Evolutionary conservation across 352 stramenopile species (phyloP).

Genomic region (Aphanomyces cochlioides): DNA sequence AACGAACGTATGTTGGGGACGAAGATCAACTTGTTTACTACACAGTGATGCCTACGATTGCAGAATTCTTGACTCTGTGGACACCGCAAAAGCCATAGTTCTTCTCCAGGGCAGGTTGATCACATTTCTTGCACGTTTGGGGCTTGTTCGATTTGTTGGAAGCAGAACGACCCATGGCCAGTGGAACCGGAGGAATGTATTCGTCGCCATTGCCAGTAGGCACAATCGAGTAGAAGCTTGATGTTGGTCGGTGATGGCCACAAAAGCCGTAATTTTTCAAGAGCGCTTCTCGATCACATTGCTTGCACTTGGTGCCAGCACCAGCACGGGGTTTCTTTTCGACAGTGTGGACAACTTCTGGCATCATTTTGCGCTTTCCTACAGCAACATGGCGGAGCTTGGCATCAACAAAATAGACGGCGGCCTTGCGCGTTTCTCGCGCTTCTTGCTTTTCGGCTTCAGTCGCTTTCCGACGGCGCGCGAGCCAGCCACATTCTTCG

Average conservation of each 20-base stretch:
- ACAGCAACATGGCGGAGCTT: constrained; percentile 10
- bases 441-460: constrained; percentile 11
- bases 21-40: constrained; percentile 2
- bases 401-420: constrained; percentile 18
- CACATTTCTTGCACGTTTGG: constrained; percentile 11
- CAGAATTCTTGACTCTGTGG: background rate
- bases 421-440: constrained; percentile 17
- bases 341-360: background rate
- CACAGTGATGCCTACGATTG: constrained; percentile 4
- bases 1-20: background rate
- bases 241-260: constrained; percentile 9
- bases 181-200: background rate
- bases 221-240: constrained; percentile 18
- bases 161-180: background rate
- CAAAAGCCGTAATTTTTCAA: constrained; percentile 20
- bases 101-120: constrained; percentile 16
- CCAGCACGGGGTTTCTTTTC: constrained; percentile 16
- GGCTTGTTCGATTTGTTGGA: background rate
- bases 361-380: constrained; percentile 7
- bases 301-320: constrained; percentile 18
- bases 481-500: constrained; percentile 15
- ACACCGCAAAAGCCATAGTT: constrained; percentile 19
- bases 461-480: constrained; percentile 13
- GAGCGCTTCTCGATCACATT: constrained; percentile 14
- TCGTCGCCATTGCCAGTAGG: background rate